Evolutionary conservation across 352 stramenopile species (phyloP), one percentile per base, ranked within the genome.

Genomic region (Phytophthora tentaculata): DNA sequence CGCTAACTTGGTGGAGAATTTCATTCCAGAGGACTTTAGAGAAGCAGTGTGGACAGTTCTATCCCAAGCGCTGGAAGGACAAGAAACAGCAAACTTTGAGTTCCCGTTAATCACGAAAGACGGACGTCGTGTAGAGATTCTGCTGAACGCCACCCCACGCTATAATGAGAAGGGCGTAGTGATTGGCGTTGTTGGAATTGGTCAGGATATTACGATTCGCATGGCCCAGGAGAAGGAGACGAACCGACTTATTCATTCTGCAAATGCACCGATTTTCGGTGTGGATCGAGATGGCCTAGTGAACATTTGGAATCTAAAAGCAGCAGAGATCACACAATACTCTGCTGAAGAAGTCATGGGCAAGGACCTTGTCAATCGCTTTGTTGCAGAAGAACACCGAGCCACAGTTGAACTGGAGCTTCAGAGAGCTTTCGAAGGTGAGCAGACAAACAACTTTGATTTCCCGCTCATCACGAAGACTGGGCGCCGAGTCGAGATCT

Each of bases 231-330:
- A 96, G 24, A 75, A 89, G 32, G 80, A 91, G 59, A 86, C 83
- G 19, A 82, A 76, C 26, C 59, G 81, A 3, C 56, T 94, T 5
- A 90, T 95, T 35, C 81, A 93, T 57, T 76, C 79, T 17, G 83
- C 85, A 23, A 91, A 93, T 54, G 77, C 82, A 26, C 80, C 84
- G 7, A 92, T 91, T n/a, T 90, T 93, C 66, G 85, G 83, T 56
- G 77, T 91, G 23, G 83, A 93, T 61, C 67, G 52, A 17, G 72
- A 89, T n/a, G 77, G 77, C 3, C 51, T 56, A 6, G 79, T 91
- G 3, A 89, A 89, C 41, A 87, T 88, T 62, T 91, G 82, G 82
- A 91, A 97, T 54, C 62, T 91, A 13, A 94, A 92, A 57, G 88
- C 77, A 28, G 76, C 81, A 12, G 84, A 88, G 19, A 85, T 89